Evolutionary conservation across 306 rosid species (phyloP).

Genomic region (Castanea crenata): DNA sequence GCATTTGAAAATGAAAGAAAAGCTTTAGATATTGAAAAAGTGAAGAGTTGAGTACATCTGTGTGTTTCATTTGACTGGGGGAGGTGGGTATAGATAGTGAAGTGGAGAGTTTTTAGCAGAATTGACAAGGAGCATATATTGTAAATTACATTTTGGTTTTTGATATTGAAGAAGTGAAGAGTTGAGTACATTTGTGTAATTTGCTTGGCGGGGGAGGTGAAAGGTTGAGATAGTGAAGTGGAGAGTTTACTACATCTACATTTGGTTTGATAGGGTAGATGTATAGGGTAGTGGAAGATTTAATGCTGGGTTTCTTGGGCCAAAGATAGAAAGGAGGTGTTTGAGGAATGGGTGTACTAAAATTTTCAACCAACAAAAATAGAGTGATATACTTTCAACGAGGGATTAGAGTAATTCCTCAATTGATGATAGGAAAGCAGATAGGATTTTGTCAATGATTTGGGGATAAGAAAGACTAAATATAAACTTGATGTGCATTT

Average conservation of each 20-base stretch:
- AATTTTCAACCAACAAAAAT: background rate
- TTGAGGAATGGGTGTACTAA: background rate
- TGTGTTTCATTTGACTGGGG: too few relatives aligned
- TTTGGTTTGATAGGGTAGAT: background rate
- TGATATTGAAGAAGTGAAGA: background rate
- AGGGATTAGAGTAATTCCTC: background rate
- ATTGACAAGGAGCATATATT: background rate
- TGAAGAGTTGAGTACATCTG: too few relatives aligned
- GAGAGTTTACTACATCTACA: background rate
- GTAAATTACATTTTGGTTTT: background rate
- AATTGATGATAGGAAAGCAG: background rate
- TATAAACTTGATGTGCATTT: background rate
- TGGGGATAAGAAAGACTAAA: background rate
- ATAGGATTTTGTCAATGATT: background rate
- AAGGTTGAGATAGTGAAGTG: background rate
- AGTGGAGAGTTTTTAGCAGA: background rate
- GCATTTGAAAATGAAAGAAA: conserved; percentile 11
- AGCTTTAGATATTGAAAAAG: too few relatives aligned
- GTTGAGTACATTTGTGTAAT: background rate
- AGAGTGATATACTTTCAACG: background rate
- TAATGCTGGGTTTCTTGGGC: background rate
- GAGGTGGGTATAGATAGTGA: too few relatives aligned
- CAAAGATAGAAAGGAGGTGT: background rate
- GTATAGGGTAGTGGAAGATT: background rate
- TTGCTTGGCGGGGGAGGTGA: background rate